Evolutionary conservation across 2,329 filamentous ascomycete species (phyloP), one percentile per base, ranked within the genome.

Genomic region (Lachnellula arida): DNA sequence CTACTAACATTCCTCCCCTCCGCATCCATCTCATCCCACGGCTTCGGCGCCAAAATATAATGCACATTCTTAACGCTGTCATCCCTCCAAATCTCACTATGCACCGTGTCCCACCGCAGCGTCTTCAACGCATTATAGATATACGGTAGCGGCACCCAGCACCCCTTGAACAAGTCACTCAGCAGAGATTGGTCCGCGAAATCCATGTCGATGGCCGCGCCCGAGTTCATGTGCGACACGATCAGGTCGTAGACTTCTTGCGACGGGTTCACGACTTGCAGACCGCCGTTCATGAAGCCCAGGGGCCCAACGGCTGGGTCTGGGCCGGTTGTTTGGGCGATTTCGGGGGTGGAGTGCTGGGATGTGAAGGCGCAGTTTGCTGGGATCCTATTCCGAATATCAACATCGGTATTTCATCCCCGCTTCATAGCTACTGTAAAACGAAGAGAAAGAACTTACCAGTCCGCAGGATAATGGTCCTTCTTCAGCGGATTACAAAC

Each of bases 401-500:
- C 2, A 12, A 40, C 7, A 40, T 40, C 37, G 4, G 15, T 17
- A 40, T 40, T 17, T 14, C 37, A 40, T 32, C 23, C 42, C 11
- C 25, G 4, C 12, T 28, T 15, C 17, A 22, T 23, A 32, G 14
- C 5, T 15, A 7, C 23, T n/a, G 40, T 35, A 9, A 12, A 22
- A 44, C 17, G 34, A 37, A 15, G 12, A 3, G 23, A 25, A n/a
- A n/a, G 56, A 46, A 59, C 73, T 51, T 73, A 82, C 84, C 89
- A 96, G 70, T 89, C 74, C 49, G 75, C 72, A 0, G 91, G 91
- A 72, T 96, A 96, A 73, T 95, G 89, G 32, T 81, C 68, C 71
- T 89, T 91, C 64, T 82, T 80, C 62, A 91, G 75, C 22, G 91
- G 90, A 73, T 95, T 95, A 75, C 91, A 95, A 17, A 91, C 85